Evolutionary conservation across 192 early-diverging fungal species (phyloP).

Genomic region (Umbelopsis sp.): DNA sequence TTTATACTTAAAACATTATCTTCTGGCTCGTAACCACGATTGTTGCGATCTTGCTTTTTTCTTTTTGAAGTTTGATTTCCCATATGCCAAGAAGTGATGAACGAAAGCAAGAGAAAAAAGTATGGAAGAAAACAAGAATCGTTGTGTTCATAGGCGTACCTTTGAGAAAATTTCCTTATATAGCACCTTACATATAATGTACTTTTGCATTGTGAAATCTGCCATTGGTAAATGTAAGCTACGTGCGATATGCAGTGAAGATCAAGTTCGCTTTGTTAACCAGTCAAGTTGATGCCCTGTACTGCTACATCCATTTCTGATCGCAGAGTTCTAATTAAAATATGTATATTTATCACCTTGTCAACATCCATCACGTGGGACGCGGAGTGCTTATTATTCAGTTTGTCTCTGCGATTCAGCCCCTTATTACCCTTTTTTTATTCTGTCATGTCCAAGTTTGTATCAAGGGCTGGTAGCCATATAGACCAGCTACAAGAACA

Average conservation of each 20-base stretch:
- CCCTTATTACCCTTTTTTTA: background rate
- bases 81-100: background rate
- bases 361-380: background rate
- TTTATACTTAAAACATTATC: slow-evolving; percentile 36
- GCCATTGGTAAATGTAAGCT: background rate
- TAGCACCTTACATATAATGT: background rate
- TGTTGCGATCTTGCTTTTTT: background rate
- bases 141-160: slow-evolving; percentile 2
- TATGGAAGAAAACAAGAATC: background rate
- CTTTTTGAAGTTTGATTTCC: slow-evolving; percentile 10
- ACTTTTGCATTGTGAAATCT: background rate
- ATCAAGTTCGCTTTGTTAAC: too few species aligned
- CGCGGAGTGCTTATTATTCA: background rate
- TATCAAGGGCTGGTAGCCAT: background rate
- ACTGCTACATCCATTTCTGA: too few species aligned
- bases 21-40: background rate
- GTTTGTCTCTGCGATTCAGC: too few species aligned
- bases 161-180: slow-evolving; percentile 18
- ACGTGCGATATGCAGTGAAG: too few species aligned
- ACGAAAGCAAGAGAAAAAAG: background rate
- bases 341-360: too few species aligned
- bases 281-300: too few species aligned
- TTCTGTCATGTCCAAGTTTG: slow-evolving; percentile 15
- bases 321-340: too few species aligned
- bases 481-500: slow-evolving; percentile 12